Evolutionary conservation across 2,329 filamentous ascomycete genomes (phyloP), one percentile per base, ranked within the genome.

Genomic region (Biscogniauxia mediterranea): DNA sequence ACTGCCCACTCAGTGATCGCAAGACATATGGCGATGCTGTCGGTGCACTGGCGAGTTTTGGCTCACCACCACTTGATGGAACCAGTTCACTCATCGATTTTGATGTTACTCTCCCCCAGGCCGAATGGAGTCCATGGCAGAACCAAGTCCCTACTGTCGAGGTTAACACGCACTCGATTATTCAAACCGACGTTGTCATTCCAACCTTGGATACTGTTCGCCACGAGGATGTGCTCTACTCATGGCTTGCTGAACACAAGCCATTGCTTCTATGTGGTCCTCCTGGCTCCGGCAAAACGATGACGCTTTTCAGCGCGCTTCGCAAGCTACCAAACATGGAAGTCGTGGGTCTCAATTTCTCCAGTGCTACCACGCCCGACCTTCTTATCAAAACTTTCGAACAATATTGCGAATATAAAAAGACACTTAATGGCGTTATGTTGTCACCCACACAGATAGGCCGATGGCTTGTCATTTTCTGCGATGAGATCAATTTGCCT

Each of bases 401-500:
- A 79, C 96, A 99, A 75, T 97, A 99, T 77, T 99, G 95, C 78
- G 95, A 99, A 78, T 99, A 99, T 80, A 96, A 94, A 81, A 99
- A 99, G 85, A 98, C 95, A 0, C 81, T 98, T 54, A 98, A 95
- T 73, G 95, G 95, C 51, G 93, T 98, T 20, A 90, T 97, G 71
- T 89, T 99, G 66, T 96, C 94, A 23, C 95, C 95, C 0, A 96
- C 90, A 6, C 96, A 99, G 75, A 96, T 99, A 69, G 95, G 95
- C 21, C 89, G 94, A 68, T 99, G 95, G 95, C 84, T 99, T 46
- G 94, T 99, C 53, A 87, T 99, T 64, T 99, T 99, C 83, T 99
- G 95, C 71, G 95, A 99, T 74, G 95, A 99, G 76, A 99, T 99
- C 80, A 99, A 99, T 77, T 83, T 99, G 81, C 95, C 95, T 6